Percentiles rank a stretch among this genome's conserved stretches.
phyloP scores from a whole-genome alignment of 345 rosid genomes.

The Heritiera littoralis region DNA sequence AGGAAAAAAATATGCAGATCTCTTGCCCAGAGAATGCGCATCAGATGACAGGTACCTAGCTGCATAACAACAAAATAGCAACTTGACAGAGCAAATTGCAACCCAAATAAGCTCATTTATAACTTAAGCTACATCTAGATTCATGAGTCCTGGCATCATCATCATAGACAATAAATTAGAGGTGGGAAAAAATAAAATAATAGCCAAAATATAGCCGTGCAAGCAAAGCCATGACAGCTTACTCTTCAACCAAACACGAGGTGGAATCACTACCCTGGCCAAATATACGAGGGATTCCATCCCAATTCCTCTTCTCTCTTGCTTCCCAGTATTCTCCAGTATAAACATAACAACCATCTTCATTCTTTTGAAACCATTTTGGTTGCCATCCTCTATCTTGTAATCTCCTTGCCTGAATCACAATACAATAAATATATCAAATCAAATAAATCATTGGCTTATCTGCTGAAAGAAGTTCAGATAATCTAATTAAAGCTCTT shows the following conservation, averaged over 20 bases:
- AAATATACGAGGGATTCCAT: slow-evolving; percentile 69
- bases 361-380: slow-evolving; percentile 83
- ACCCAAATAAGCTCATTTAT: slow-evolving; percentile 17
- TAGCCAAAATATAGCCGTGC: not conserved
- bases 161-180: not conserved
- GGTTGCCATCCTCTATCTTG: slow-evolving; percentile 99
- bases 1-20: too few relatives aligned
- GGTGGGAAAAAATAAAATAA: not conserved
- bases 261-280: slow-evolving; percentile 55
- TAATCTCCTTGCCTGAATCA: slow-evolving; percentile 81
- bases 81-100: slow-evolving; percentile 4
- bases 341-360: slow-evolving; percentile 84
- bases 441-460: not conserved
- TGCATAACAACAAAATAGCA: not conserved
- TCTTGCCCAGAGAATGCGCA: not conserved
- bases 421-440: not conserved
- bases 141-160: not conserved
- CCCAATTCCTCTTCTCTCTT: slow-evolving; percentile 72
- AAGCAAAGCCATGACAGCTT: slow-evolving; percentile 14
- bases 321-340: slow-evolving; percentile 95
- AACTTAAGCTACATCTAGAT: slow-evolving; percentile 16
- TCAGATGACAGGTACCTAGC: slow-evolving; percentile 12
- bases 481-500: not conserved
- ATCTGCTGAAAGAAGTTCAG: not conserved
- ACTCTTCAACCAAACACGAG: slow-evolving; percentile 37